These are phyloP conservation scores for Alopecurus myosuroides DNA, from an alignment of 176 grass and related monocot genomes.

Conservation along the genomic window DNA sequence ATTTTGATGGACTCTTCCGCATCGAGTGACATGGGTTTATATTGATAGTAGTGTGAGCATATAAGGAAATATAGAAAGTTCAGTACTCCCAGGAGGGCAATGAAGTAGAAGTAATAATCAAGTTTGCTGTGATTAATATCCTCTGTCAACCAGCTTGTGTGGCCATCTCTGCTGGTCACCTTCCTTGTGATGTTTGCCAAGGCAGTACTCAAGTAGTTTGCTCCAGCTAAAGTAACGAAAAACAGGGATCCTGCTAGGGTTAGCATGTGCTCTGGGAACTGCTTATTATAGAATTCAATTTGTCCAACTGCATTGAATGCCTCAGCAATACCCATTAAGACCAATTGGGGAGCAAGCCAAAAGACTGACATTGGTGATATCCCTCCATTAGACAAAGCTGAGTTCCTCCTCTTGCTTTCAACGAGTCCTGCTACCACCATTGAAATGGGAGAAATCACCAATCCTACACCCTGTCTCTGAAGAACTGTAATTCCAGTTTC, in stretches of 20 bases:
- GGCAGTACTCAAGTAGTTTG: slow-evolving; percentile 63
- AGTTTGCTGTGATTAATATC: slow-evolving; percentile 58
- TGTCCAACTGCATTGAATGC: slow-evolving; percentile 69
- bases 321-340: slow-evolving; percentile 64
- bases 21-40: slow-evolving; percentile 49
- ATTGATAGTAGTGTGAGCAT: slow-evolving; percentile 63
- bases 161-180: slow-evolving; percentile 35
- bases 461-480: slow-evolving; percentile 72
- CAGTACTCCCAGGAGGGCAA: slow-evolving; percentile 45
- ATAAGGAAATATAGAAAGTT: slow-evolving; percentile 65
- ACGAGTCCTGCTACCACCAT: slow-evolving; percentile 73
- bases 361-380: slow-evolving; percentile 50
- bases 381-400: slow-evolving; percentile 57
- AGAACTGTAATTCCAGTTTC: slow-evolving; percentile 74
- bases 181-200: slow-evolving; percentile 42
- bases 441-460: slow-evolving; percentile 42
- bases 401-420: slow-evolving; percentile 57
- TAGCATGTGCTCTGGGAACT: slow-evolving; percentile 84
- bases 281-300: slow-evolving; percentile 81
- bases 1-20: slow-evolving; percentile 19
- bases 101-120: slow-evolving; percentile 61
- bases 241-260: slow-evolving; percentile 61
- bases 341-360: slow-evolving; percentile 74
- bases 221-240: slow-evolving; percentile 37
- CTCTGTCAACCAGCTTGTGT: slow-evolving; percentile 52